These are phyloP conservation scores for Iberis amara DNA, from an alignment of 441 rosid species.

Conservation along the genomic window DNA sequence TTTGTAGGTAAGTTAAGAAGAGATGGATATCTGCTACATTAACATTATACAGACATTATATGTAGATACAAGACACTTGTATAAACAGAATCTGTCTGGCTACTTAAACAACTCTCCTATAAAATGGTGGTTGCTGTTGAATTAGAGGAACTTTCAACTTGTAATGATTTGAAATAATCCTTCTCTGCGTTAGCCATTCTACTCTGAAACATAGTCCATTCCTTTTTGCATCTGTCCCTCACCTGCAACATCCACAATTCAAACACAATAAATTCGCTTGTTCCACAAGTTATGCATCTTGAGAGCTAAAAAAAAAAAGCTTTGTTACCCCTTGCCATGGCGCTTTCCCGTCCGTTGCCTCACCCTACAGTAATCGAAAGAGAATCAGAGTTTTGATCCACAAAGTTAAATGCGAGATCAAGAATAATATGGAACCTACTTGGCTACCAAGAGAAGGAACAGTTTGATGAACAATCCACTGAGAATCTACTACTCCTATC, in stretches of 20 bases:
- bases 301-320: background rate
- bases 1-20: slow-evolving; percentile 14
- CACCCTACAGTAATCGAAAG: slow-evolving; percentile 48
- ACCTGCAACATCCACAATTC: slow-evolving; percentile 41
- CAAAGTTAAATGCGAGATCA: background rate
- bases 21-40: slow-evolving; percentile 18
- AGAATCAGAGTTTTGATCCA: background rate
- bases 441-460: slow-evolving; percentile 88
- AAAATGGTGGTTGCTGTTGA: slow-evolving; percentile 30
- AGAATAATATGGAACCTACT: slow-evolving; percentile 36
- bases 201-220: slow-evolving; percentile 70
- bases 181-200: slow-evolving; percentile 69
- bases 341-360: slow-evolving; percentile 56
- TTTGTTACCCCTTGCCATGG: slow-evolving; percentile 82
- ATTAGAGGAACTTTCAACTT: slow-evolving; percentile 32
- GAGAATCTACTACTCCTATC: slow-evolving; percentile 94
- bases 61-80: slow-evolving; percentile 27
- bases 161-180: slow-evolving; percentile 40
- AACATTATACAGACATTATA: slow-evolving; percentile 28
- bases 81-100: slow-evolving; percentile 17
- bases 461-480: slow-evolving; percentile 84
- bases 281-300: slow-evolving; percentile 11
- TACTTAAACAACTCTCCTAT: slow-evolving; percentile 23
- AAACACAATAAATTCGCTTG: background rate
- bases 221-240: slow-evolving; percentile 79